phyloP scores from a whole-genome alignment of 768 basidiomycete species.

The Lentinula sp. region DNA sequence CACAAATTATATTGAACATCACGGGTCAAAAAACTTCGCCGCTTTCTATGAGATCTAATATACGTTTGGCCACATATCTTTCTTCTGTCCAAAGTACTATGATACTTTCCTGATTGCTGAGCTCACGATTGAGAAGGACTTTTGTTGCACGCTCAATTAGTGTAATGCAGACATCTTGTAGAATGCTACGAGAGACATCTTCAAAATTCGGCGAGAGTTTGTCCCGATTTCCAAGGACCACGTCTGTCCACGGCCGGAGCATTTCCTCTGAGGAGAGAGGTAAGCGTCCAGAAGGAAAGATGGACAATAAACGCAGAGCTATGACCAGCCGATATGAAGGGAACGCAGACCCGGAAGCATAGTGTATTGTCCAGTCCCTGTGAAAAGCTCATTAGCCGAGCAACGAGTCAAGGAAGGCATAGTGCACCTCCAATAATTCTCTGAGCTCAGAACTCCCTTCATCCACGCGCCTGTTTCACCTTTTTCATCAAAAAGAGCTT shows the following conservation, averaged over 20 bases:
- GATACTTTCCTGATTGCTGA: constrained; percentile 34
- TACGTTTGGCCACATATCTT: constrained; percentile 38
- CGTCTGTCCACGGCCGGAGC: constrained; percentile 47
- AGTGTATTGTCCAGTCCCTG: constrained; percentile 81
- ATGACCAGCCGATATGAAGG: constrained; percentile 79
- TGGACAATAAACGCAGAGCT: constrained; percentile 60
- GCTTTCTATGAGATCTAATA: constrained; percentile 36
- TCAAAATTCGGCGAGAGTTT: constrained; percentile 45
- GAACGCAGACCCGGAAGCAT: constrained; percentile 50
- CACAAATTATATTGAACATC: neutral
- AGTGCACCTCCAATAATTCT: constrained; percentile 83
- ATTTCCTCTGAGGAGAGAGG: constrained; percentile 18
- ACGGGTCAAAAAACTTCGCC: constrained; percentile 35
- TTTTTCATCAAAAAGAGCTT: constrained; percentile 41
- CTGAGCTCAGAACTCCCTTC: constrained; percentile 44
- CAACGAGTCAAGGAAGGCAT: neutral
- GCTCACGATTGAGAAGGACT: constrained; percentile 9
- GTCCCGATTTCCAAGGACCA: constrained; percentile 38
- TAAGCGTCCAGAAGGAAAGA: constrained; percentile 25
- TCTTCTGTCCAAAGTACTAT: constrained; percentile 58
- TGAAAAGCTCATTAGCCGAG: neutral
- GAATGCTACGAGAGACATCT: constrained; percentile 34
- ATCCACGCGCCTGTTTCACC: constrained; percentile 36
- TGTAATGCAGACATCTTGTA: constrained; percentile 30
- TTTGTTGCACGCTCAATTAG: constrained; percentile 26